Evolutionary conservation across 2,329 filamentous ascomycete genomes (phyloP), one percentile per base, ranked within the genome.

Genomic region (Cladosporium sp.): DNA sequence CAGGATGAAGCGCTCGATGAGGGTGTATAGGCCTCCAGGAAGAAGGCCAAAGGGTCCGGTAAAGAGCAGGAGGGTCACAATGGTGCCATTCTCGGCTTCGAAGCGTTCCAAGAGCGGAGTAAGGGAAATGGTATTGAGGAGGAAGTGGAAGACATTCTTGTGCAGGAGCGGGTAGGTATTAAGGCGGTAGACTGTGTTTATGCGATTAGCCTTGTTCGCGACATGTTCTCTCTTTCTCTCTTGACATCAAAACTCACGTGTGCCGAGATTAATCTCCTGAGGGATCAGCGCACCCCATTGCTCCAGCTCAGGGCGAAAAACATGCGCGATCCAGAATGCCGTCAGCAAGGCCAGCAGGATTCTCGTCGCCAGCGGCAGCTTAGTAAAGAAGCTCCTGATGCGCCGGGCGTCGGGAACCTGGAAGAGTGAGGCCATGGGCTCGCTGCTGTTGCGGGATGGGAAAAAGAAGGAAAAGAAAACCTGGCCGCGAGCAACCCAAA

Each of bases 101-200:
- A 97, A 98, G 54, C 91, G 82, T 70, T 96, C 92, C 67, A 98
- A 73, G 45, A 98, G 75, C n/a, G 93, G 93, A 33, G 85, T 84
- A 55, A 97, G 68, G 18, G 89, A 87, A 55, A 94, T 46, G 19
- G 89, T 67, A 69, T 97, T 95, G 64, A 94, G 73, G 47, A 91
- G 63, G 54, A 85, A 78, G 69, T 97, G 93, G 59, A 95, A 74
- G 66, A 94, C 78, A 60, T 85, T 86, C 38, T 82, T 69, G 66
- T 98, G 93, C 53, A 96, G 83, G 50, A 98, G 75, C 1, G 91
- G 89, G 64, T 89, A 98, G 0, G 92, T 94, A 66, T 95, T 96
- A 30, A 95, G 78, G 54, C 93, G 84, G 70, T 96, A 92, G 73
- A 95, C 91, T 95, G 67, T 22, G 50, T 5, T 45, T 52, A 43